Evolutionary conservation across 192 early-diverging fungal species (phyloP).

Genomic region (Linnemannia hyalina): DNA sequence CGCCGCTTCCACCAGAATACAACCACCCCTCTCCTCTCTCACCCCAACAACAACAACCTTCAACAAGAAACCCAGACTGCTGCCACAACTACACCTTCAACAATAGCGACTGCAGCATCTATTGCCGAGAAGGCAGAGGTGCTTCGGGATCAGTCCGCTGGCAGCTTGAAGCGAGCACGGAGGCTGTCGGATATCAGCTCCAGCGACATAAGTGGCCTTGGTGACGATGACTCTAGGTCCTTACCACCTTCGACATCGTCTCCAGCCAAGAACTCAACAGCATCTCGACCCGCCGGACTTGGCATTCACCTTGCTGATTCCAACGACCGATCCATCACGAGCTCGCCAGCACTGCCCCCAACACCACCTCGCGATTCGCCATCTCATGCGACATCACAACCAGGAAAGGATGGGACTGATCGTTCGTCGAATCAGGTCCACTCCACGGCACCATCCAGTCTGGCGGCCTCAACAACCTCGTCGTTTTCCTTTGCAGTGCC

Average conservation of each 20-base stretch:
- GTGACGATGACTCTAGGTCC: conserved; percentile 28
- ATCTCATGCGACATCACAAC: conserved; percentile 11
- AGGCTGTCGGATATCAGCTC: conserved; percentile 42
- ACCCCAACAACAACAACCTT: not conserved
- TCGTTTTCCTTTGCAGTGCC: not conserved
- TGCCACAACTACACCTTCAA: too few relatives aligned
- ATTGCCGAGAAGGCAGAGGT: not conserved
- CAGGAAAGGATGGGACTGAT: not conserved
- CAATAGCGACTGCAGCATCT: not conserved
- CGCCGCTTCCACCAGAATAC: not conserved
- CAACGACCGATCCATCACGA: conserved; percentile 33
- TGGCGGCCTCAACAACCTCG: conserved; percentile 11
- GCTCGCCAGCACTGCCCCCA: conserved; percentile 26
- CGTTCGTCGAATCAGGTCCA: conserved; percentile 3
- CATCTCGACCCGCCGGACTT: not conserved
- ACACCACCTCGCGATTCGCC: conserved; percentile 36
- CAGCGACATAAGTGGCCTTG: conserved; percentile 39
- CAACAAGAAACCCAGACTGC: too few relatives aligned
- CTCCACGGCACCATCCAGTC: not conserved
- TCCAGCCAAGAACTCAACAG: not conserved
- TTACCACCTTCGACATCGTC: conserved; percentile 7
- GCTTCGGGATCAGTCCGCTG: not conserved
- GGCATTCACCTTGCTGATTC: conserved; percentile 9
- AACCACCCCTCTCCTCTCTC: not conserved
- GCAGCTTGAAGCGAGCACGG: conserved; percentile 27